These are phyloP conservation scores for Xerophyta viscosa DNA, from an alignment of 106 monocot genomes.

Conservation along the genomic window DNA sequence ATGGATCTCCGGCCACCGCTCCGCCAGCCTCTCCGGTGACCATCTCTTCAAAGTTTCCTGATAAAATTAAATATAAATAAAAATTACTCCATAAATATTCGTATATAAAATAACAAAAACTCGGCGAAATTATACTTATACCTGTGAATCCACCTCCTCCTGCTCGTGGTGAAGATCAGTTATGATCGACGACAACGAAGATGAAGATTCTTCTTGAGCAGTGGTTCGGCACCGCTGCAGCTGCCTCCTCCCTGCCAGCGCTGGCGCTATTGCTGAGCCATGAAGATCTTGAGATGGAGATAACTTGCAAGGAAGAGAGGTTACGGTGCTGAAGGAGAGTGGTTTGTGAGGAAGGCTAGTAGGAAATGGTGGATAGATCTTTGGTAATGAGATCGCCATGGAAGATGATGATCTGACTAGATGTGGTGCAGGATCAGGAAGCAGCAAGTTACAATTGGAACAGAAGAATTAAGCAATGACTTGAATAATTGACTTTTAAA, in stretches of 20 bases:
- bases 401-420: too few species aligned
- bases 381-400: constrained; percentile 4
- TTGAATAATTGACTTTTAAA: too few species aligned
- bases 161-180: constrained; percentile 7
- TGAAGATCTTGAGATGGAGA: not conserved
- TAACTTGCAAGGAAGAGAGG: too few species aligned
- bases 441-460: too few species aligned
- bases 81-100: too few species aligned
- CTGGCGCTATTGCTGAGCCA: not conserved
- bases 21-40: constrained; percentile 2
- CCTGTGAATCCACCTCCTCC: not conserved
- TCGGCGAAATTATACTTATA: not conserved
- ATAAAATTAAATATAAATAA: too few species aligned
- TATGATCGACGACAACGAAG: constrained; percentile 7
- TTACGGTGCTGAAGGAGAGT: too few species aligned
- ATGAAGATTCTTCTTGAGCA: not conserved
- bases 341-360: not conserved
- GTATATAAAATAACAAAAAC: too few species aligned
- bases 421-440: too few species aligned
- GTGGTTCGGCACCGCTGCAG: not conserved
- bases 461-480: too few species aligned
- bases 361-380: not conserved
- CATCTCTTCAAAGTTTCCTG: not conserved
- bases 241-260: not conserved
- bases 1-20: constrained; percentile 64